phyloP scores from a whole-genome alignment of 2,329 filamentous ascomycete genomes.

The Penicillium sp. region DNA sequence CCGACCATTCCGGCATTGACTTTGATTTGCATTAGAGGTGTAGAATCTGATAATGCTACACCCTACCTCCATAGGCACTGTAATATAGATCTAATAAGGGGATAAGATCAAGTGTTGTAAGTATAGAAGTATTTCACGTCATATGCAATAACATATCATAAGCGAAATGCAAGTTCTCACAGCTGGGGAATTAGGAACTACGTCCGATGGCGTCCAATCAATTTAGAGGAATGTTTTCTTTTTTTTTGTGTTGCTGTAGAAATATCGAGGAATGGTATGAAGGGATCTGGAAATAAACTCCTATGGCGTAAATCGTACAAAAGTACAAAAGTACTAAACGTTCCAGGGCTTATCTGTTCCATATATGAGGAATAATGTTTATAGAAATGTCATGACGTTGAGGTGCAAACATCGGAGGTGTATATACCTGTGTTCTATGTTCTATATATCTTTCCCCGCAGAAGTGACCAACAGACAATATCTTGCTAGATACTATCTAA shows the following conservation, averaged over 20 bases:
- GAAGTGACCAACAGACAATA: not conserved
- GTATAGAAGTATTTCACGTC: not conserved
- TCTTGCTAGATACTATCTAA: no score
- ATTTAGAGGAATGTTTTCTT: not conserved
- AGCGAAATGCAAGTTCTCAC: not conserved
- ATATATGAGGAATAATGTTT: not conserved
- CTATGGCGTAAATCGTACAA: not conserved
- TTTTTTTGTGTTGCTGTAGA: not conserved
- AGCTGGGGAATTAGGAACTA: constrained; percentile 2
- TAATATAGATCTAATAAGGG: no score
- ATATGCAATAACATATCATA: no score
- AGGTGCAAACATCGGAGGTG: not conserved
- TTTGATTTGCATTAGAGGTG: no score
- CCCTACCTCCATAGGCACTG: no score
- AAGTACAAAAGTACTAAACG: not conserved
- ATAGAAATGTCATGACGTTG: not conserved
- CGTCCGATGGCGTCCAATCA: constrained; percentile 6
- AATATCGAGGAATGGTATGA: not conserved
- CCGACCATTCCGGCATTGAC: not conserved
- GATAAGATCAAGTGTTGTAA: no score
- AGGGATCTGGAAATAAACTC: not conserved
- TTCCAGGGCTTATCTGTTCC: not conserved
- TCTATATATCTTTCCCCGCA: not conserved
- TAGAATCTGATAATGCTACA: no score
- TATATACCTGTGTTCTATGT: not conserved